These are phyloP conservation scores for Entomortierella beljakovae DNA, from an alignment of 192 early-diverging fungal species.

Conservation along the genomic window DNA sequence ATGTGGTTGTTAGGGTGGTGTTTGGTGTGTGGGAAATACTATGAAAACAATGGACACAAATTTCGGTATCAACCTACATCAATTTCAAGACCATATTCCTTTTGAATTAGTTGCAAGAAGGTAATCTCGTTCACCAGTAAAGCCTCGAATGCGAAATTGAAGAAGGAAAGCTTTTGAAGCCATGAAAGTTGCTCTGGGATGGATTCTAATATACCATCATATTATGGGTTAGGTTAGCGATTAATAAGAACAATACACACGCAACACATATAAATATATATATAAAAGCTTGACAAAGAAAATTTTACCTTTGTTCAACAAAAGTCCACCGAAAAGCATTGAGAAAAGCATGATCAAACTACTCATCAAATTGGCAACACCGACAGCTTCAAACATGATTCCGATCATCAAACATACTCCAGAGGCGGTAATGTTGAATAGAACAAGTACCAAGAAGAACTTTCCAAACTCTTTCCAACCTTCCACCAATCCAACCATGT, in stretches of 20 bases:
- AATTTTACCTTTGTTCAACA: constrained; percentile 82
- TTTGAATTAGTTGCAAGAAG: constrained; percentile 80
- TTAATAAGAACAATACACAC: not conserved
- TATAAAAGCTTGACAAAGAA: not conserved
- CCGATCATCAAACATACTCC: constrained; percentile 79
- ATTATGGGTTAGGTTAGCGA: not conserved
- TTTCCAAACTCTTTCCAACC: constrained; percentile 68
- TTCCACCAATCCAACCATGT: constrained; percentile 82
- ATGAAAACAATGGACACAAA: not conserved
- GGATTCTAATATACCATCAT: constrained; percentile 63
- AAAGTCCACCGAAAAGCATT: constrained; percentile 90
- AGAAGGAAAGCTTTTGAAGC: constrained; percentile 83
- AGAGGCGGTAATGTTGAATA: constrained; percentile 84
- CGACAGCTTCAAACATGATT: constrained; percentile 72
- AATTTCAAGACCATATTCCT: constrained; percentile 84
- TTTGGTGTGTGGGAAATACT: not conserved
- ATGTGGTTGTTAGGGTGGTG: not conserved
- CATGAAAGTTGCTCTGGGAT: constrained; percentile 73
- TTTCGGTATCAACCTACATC: constrained; percentile 60
- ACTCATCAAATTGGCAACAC: constrained; percentile 78
- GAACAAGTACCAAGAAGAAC: constrained; percentile 78
- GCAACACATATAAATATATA: constrained; percentile 9
- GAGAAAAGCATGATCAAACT: constrained; percentile 85
- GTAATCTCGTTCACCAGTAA: constrained; percentile 91
- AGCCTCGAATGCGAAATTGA: constrained; percentile 92